phyloP scores from a whole-genome alignment of 805 yeast genomes.

The Candida glaebosa region DNA sequence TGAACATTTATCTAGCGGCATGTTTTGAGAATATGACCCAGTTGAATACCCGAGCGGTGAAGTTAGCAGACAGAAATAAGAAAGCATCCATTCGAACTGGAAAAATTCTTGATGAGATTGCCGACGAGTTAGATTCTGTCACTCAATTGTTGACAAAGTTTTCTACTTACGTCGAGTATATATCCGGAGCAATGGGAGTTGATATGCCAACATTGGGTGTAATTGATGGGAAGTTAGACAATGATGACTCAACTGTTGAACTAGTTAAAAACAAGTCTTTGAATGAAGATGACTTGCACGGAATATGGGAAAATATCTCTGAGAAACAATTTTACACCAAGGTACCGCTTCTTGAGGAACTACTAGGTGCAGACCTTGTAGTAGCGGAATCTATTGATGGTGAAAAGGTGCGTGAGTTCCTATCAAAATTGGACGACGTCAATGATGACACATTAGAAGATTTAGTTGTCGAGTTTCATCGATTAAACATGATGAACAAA shows the following conservation, averaged over 20 bases:
- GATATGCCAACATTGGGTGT: constrained; percentile 14
- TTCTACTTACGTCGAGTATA: constrained; percentile 34
- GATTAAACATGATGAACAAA: constrained; percentile 56
- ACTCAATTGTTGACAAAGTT: constrained; percentile 43
- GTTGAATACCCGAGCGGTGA: constrained; percentile 32
- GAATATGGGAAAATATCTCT: constrained; percentile 63
- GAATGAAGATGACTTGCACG: constrained; percentile 23
- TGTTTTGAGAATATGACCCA: constrained; percentile 34
- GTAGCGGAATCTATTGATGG: constrained; percentile 24
- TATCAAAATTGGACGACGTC: constrained; percentile 40
- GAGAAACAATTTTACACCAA: constrained; percentile 62
- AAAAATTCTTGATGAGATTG: constrained; percentile 44
- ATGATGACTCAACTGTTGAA: constrained; percentile 18
- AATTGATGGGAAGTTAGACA: constrained; percentile 3
- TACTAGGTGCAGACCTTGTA: constrained; percentile 12
- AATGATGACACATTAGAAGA: constrained; percentile 50
- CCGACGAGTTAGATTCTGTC: constrained; percentile 29
- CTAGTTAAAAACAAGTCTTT: constrained; percentile 18
- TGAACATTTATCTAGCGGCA: constrained; percentile 42
- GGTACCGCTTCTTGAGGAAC: constrained; percentile 42
- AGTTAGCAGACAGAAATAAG: constrained; percentile 38
- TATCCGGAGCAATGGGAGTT: constrained; percentile 39
- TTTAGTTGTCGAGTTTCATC: constrained; percentile 47
- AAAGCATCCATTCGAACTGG: constrained; percentile 68
- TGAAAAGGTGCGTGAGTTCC: constrained; percentile 41